phyloP scores from a whole-genome alignment of 1,139 yeast species.

The Kodamaea sp. region DNA sequence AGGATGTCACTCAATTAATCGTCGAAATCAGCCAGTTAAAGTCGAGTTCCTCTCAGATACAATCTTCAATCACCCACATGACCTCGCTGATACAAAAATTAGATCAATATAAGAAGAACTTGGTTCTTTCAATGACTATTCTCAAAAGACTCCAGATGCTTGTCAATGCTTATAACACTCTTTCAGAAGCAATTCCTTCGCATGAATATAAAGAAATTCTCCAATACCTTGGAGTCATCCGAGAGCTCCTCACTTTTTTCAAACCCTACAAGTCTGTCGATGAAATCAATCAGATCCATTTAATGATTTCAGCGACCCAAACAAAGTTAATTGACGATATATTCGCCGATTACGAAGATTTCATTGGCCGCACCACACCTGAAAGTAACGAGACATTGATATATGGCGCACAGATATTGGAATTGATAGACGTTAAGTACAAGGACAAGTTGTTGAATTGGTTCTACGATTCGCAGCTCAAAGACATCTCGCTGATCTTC shows the following conservation, averaged over 20 bases:
- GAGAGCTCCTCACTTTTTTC: conserved; percentile 74
- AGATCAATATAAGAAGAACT: conserved; percentile 78
- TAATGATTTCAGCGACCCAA: conserved; percentile 61
- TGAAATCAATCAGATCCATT: conserved; percentile 70
- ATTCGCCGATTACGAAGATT: conserved; percentile 65
- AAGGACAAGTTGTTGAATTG: conserved; percentile 64
- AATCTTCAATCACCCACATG: conserved; percentile 59
- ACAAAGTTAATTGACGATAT: conserved; percentile 67
- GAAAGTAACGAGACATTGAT: conserved; percentile 34
- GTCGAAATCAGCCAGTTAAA: conserved; percentile 27
- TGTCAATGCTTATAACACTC: conserved; percentile 68
- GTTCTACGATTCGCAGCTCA: conserved; percentile 68
- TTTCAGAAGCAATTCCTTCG: conserved; percentile 44
- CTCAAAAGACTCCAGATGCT: conserved; percentile 85
- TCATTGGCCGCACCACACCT: conserved; percentile 21
- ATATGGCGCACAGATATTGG: conserved; percentile 71
- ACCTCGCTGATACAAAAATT: conserved; percentile 74
- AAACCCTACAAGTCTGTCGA: conserved; percentile 79
- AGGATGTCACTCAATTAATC: conserved; percentile 48
- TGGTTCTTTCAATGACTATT: conserved; percentile 80
- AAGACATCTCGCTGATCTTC: conserved; percentile 74
- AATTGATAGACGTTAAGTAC: conserved; percentile 58
- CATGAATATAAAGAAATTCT: conserved; percentile 63
- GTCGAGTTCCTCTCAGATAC: conserved; percentile 42
- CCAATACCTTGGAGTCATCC: conserved; percentile 68